Evolutionary conservation across 331 rosid genomes (phyloP).

Genomic region (Prunus yedoensis): DNA sequence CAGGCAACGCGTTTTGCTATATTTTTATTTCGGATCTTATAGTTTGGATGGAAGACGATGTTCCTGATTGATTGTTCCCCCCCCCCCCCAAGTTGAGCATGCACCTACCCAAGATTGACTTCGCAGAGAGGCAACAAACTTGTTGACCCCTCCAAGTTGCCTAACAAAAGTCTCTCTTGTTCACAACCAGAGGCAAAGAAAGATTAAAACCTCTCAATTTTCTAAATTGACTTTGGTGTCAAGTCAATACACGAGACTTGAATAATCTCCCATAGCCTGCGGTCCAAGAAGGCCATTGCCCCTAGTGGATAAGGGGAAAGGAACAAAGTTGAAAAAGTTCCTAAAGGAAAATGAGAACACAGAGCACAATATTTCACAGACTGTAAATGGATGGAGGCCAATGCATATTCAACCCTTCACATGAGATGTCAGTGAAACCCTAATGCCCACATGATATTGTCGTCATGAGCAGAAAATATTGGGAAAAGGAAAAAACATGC

Average conservation of each 20-base stretch:
- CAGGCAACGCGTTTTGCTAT: too few relatives aligned
- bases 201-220: not conserved
- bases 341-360: not conserved
- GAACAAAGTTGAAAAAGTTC: not conserved
- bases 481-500: not conserved
- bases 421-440: slow-evolving; percentile 15
- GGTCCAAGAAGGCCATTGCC: not conserved
- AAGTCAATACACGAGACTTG: not conserved
- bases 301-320: not conserved
- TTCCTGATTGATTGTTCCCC: too few relatives aligned
- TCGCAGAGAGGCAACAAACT: too few relatives aligned
- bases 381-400: not conserved
- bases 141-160: too few relatives aligned
- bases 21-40: too few relatives aligned
- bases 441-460: slow-evolving; percentile 10
- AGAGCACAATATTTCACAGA: not conserved
- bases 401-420: slow-evolving; percentile 18
- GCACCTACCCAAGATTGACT: too few relatives aligned
- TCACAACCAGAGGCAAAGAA: too few relatives aligned
- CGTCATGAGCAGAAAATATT: not conserved
- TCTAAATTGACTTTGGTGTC: slow-evolving; percentile 1
- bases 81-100: too few relatives aligned
- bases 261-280: not conserved
- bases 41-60: too few relatives aligned
- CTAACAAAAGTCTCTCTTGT: too few relatives aligned